These are phyloP conservation scores for Trichoderma hamatum DNA, from an alignment of 2,329 filamentous ascomycete genomes.

Conservation along the genomic window DNA sequence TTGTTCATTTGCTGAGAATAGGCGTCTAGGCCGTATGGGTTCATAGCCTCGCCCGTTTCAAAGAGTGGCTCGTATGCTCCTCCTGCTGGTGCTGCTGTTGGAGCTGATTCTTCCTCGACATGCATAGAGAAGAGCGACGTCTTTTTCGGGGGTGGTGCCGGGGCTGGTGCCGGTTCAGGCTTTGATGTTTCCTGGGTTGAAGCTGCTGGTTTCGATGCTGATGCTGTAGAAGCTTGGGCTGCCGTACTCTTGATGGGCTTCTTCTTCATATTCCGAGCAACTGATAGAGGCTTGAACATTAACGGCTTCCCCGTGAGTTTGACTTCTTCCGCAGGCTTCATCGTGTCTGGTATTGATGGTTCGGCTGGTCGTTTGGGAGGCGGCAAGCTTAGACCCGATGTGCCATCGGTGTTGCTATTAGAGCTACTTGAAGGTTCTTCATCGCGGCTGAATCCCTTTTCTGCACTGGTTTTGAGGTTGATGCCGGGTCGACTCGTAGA, in stretches of 20 bases:
- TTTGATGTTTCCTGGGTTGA: slow-evolving; percentile 22
- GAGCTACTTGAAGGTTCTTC: slow-evolving; percentile 31
- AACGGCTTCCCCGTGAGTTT: slow-evolving; percentile 77
- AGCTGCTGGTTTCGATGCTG: slow-evolving; percentile 19
- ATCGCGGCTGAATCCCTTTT: slow-evolving; percentile 77
- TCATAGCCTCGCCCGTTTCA: slow-evolving; percentile 35
- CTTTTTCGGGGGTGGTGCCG: slow-evolving; percentile 50
- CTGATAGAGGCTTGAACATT: slow-evolving; percentile 88
- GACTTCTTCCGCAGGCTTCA: slow-evolving; percentile 64
- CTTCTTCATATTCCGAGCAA: slow-evolving; percentile 75
- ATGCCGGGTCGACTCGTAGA: slow-evolving; percentile 44
- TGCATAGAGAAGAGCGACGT: slow-evolving; percentile 71
- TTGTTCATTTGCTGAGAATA: slow-evolving; percentile 38
- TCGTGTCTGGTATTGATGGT: slow-evolving; percentile 57
- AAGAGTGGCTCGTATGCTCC: slow-evolving; percentile 58
- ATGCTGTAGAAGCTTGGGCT: slow-evolving; percentile 26
- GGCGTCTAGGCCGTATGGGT: slow-evolving; percentile 35
- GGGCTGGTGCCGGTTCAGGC: slow-evolving; percentile 28
- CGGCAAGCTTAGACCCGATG: slow-evolving; percentile 41
- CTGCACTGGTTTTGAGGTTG: slow-evolving; percentile 79
- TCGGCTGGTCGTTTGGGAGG: slow-evolving; percentile 46
- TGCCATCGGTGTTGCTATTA: slow-evolving; percentile 29
- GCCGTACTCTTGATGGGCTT: slow-evolving; percentile 39
- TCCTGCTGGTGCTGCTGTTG: slow-evolving; percentile 31
- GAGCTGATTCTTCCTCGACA: slow-evolving; percentile 42